These are phyloP conservation scores for Wallemia hederae DNA, from an alignment of 1,284 basidiomycete genomes.

Conservation along the genomic window DNA sequence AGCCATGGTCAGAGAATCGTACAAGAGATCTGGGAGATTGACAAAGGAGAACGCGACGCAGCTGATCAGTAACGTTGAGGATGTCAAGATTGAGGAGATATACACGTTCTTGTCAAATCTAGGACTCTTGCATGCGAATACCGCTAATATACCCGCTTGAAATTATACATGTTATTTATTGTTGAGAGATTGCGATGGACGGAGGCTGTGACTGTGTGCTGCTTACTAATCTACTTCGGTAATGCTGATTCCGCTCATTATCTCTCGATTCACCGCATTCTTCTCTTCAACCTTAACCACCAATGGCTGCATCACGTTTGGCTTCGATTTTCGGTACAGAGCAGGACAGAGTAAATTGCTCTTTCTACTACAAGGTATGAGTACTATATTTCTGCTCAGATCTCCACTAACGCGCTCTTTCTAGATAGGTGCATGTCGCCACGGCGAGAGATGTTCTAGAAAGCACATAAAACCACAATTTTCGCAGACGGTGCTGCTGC, in stretches of 20 bases:
- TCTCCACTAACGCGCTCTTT: not conserved
- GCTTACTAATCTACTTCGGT: too few species aligned
- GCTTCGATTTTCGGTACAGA: constrained; percentile 18
- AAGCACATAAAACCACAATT: constrained; percentile 95
- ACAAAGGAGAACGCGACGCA: constrained; percentile 51
- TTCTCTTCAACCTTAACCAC: not conserved
- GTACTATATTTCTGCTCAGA: not conserved
- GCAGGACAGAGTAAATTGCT: constrained; percentile 78
- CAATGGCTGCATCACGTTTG: not conserved
- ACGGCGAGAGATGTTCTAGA: constrained; percentile 82
- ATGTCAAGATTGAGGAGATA: not conserved
- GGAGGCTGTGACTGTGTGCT: too few species aligned
- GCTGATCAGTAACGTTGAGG: not conserved
- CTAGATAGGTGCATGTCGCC: constrained; percentile 76
- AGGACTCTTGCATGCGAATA: not conserved
- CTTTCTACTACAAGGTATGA: constrained; percentile 70
- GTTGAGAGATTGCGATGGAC: too few species aligned
- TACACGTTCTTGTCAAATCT: not conserved
- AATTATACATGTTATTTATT: not conserved
- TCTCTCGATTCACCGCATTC: too few species aligned
- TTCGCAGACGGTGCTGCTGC: constrained; percentile 84
- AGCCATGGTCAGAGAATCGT: constrained; percentile 65
- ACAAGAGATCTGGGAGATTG: constrained; percentile 54
- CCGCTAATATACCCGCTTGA: not conserved
- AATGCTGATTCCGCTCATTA: too few species aligned